Percentiles rank a stretch among this genome's conserved stretches.
phyloP scores from a whole-genome alignment of 768 basidiomycete species.

The Trametes elegans region DNA sequence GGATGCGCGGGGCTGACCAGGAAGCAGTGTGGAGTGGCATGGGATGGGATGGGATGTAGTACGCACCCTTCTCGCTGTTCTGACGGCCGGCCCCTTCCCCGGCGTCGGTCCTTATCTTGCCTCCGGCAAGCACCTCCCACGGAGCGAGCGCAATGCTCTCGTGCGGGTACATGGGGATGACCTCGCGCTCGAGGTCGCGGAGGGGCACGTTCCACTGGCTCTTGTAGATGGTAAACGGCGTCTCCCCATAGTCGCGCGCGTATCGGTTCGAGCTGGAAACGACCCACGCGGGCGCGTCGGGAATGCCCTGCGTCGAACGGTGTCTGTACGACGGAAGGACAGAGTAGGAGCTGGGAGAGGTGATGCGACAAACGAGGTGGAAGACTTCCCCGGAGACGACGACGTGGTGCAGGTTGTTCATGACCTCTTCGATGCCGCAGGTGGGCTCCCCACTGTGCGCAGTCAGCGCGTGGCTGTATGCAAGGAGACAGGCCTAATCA shows the following conservation, averaged over 20 bases:
- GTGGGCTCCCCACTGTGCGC: conserved; percentile 37
- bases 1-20: too few species aligned
- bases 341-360: neutral
- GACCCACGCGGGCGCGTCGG: conserved; percentile 37
- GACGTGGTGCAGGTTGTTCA: conserved; percentile 40
- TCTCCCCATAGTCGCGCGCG: conserved; percentile 36
- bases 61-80: conserved; percentile 34
- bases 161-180: conserved; percentile 33
- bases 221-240: conserved; percentile 45
- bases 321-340: neutral
- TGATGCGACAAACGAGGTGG: conserved; percentile 33
- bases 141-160: conserved; percentile 37
- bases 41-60: too few species aligned
- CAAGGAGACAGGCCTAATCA: neutral
- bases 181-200: conserved; percentile 43
- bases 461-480: too few species aligned
- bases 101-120: conserved; percentile 39
- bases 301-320: conserved; percentile 19
- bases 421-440: conserved; percentile 38
- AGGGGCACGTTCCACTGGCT: conserved; percentile 33
- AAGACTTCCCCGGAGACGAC: conserved; percentile 42
- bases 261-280: conserved; percentile 39
- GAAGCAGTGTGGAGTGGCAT: too few species aligned
- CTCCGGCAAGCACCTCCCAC: conserved; percentile 42
- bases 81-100: conserved; percentile 34